Conservation (phyloP, 176 grass and related monocot species). For the Ensete ventricosum region DNA sequence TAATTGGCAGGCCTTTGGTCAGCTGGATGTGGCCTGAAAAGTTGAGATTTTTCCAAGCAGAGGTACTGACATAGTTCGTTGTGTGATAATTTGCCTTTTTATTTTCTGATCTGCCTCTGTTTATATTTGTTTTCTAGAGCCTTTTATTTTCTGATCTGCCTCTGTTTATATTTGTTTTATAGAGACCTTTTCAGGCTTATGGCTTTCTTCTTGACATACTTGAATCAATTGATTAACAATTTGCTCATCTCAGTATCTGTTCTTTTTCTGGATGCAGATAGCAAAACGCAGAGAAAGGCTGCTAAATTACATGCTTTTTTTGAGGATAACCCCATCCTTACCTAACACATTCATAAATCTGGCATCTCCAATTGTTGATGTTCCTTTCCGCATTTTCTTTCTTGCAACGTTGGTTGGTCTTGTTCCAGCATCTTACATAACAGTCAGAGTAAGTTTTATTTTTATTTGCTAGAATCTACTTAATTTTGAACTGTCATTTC, state of each 20-base stretch:
- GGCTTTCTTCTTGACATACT: constrained; percentile 9
- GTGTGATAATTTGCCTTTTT: neutral
- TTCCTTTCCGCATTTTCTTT: constrained; percentile 99
- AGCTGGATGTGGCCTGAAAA: constrained; percentile 90
- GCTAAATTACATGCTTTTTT: constrained; percentile 97
- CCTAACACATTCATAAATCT: constrained; percentile 99
- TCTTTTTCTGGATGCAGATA: constrained; percentile 52
- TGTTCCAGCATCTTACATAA: constrained; percentile 92
- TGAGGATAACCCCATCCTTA: constrained; percentile 94
- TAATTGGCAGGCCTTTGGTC: constrained; percentile 86
- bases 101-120: neutral
- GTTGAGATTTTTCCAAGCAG: constrained; percentile 87
- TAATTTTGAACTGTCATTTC: constrained; percentile 9
- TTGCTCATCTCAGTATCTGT: constrained; percentile 11
- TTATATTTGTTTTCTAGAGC: neutral
- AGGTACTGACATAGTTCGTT: constrained; percentile 36
- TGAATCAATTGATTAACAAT: neutral
- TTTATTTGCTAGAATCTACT: constrained; percentile 2
- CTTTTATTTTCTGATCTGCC: no score
- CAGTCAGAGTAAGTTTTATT: constrained; percentile 64
- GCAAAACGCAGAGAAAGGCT: constrained; percentile 85
- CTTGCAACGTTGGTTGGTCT: constrained; percentile 78
- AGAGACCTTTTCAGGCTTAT: neutral
- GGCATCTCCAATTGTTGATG: constrained; percentile 98
- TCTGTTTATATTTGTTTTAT: neutral